phyloP scores from a whole-genome alignment of 176 grass and related monocot species.

The Leersia perrieri region DNA sequence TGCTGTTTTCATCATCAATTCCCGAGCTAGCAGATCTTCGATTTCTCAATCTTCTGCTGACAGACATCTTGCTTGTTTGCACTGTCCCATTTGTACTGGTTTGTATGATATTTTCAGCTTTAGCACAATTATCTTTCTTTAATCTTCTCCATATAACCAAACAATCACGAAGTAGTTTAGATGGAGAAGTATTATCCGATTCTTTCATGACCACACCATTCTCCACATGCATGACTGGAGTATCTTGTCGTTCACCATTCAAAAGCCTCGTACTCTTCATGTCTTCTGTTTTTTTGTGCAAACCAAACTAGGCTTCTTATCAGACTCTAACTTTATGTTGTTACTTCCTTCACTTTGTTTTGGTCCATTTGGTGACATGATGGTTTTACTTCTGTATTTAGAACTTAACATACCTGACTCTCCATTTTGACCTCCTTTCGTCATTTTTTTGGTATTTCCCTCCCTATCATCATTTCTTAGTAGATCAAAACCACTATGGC shows the following conservation, averaged over 20 bases:
- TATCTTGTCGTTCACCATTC: not conserved
- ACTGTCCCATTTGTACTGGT: not conserved
- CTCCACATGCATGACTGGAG: not conserved
- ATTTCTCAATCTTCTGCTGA: not conserved
- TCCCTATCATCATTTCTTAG: conserved; percentile 16
- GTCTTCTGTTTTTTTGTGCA: not conserved
- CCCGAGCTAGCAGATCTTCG: conserved; percentile 11
- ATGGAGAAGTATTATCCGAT: conserved; percentile 9
- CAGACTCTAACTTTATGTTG: conserved; percentile 20
- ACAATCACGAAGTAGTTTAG: conserved; percentile 33
- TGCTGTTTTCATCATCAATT: conserved; percentile 23
- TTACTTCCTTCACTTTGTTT: conserved; percentile 27
- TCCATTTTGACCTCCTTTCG: conserved; percentile 18
- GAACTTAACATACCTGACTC: conserved; percentile 15
- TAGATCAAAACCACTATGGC: not conserved
- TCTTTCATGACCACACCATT: not conserved
- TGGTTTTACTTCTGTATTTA: conserved; percentile 28
- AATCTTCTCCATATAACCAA: conserved; percentile 33
- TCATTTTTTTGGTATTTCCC: not conserved
- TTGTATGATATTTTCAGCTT: conserved; percentile 8
- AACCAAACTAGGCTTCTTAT: conserved; percentile 1
- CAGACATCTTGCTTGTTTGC: not conserved
- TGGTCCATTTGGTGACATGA: conserved; percentile 14
- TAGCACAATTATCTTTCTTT: conserved; percentile 19
- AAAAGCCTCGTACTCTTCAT: not conserved